These are phyloP conservation scores for Erysimum cheiri DNA, from an alignment of 441 rosid genomes.

Conservation along the genomic window DNA sequence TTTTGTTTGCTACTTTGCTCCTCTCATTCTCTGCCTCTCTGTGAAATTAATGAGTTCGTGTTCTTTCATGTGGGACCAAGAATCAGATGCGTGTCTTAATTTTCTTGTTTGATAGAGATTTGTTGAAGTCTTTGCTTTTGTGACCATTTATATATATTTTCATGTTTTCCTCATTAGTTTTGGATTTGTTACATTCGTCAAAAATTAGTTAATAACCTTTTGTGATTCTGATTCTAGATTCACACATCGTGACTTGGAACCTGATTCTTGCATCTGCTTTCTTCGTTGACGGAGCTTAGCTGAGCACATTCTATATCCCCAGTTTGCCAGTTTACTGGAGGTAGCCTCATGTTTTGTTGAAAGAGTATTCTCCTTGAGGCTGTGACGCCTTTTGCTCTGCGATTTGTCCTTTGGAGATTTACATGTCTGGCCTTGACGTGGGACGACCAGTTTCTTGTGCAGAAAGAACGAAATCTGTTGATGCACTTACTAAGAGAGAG, in stretches of 20 bases:
- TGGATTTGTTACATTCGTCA: background rate
- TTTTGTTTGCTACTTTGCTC: conserved; percentile 37
- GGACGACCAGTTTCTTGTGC: conserved; percentile 57
- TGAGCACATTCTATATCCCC: conserved; percentile 33
- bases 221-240: conserved; percentile 39
- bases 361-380: conserved; percentile 40
- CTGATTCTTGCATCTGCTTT: conserved; percentile 35
- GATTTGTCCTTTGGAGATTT: conserved; percentile 53
- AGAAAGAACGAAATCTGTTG: conserved; percentile 85
- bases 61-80: conserved; percentile 39
- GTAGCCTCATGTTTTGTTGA: conserved; percentile 31
- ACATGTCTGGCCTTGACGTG: conserved; percentile 84
- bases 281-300: conserved; percentile 29
- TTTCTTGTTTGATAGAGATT: conserved; percentile 35
- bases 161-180: conserved; percentile 25
- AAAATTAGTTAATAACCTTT: conserved; percentile 14
- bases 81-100: conserved; percentile 38
- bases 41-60: conserved; percentile 34
- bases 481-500: conserved; percentile 55
- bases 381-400: conserved; percentile 40
- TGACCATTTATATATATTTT: conserved; percentile 23
- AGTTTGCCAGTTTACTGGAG: conserved; percentile 25
- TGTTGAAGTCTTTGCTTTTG: conserved; percentile 22
- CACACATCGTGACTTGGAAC: conserved; percentile 27
- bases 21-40: conserved; percentile 30